Percentiles rank a stretch among this genome's conserved stretches.
Conservation (phyloP, 495 filamentous ascomycete species). For the Bryoglossum gracile region DNA sequence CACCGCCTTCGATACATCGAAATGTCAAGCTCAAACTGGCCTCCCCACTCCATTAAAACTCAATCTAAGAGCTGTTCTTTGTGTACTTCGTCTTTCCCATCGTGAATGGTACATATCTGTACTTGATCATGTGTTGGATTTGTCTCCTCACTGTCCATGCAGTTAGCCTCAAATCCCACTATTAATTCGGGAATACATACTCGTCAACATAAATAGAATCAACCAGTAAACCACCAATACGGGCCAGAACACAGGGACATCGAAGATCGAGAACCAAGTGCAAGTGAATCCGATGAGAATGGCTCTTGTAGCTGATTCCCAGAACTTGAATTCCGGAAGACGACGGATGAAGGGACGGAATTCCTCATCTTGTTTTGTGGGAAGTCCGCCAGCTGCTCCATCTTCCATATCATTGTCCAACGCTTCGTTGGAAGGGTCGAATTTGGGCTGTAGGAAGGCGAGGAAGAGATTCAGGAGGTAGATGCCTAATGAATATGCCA, state of each 20-base stretch:
- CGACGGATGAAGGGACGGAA: constrained; percentile 95
- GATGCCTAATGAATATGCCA: constrained; percentile 96
- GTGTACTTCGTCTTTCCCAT: constrained; percentile 84
- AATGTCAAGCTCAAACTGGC: neutral
- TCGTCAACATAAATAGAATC: constrained; percentile 89
- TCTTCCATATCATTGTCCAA: constrained; percentile 92
- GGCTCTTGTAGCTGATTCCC: constrained; percentile 88
- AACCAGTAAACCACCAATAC: constrained; percentile 98
- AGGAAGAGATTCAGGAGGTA: constrained; percentile 99
- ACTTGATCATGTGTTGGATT: constrained; percentile 99
- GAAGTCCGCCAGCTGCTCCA: constrained; percentile 68
- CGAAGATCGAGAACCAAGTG: constrained; percentile 87
- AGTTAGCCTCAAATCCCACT: constrained; percentile 2
- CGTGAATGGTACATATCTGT: constrained; percentile 94
- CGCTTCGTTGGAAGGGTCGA: constrained; percentile 92
- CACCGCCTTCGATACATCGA: neutral
- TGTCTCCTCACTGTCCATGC: constrained; percentile 71
- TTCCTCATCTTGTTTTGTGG: constrained; percentile 92
- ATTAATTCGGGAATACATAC: constrained; percentile 44
- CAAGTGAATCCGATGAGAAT: constrained; percentile 77
- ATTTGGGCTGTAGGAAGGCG: constrained; percentile 96
- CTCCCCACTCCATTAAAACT: neutral
- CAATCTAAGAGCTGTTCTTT: constrained; percentile 38
- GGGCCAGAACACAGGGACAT: constrained; percentile 98
- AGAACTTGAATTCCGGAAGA: constrained; percentile 99